Conservation (phyloP, 371 early-diverging fungal genomes). For the Basidiobolus meristosporus region DNA sequence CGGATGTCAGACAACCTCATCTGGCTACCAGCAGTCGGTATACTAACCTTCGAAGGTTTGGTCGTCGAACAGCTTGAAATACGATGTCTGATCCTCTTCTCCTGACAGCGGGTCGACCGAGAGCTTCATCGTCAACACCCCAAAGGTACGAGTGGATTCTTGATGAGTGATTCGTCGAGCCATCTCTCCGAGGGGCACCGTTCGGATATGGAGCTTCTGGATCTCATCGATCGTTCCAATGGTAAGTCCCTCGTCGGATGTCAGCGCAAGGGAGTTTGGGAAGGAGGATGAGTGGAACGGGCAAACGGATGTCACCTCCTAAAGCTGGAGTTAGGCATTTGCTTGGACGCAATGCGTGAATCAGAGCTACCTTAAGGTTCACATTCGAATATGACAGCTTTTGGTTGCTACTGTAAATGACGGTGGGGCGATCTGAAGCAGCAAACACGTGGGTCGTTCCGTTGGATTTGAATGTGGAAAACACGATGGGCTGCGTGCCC, state of each 20-base stretch:
- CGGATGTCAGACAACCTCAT: background rate
- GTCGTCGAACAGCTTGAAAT: constrained; percentile 48
- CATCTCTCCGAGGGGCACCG: constrained; percentile 38
- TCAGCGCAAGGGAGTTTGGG: constrained; percentile 38
- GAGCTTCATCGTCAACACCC: constrained; percentile 21
- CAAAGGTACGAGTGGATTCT: constrained; percentile 23
- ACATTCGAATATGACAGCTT: constrained; percentile 59
- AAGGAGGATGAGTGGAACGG: constrained; percentile 31
- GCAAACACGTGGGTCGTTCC: constrained; percentile 48
- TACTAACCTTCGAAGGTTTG: constrained; percentile 44
- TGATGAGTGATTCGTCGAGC: constrained; percentile 50
- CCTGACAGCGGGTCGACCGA: constrained; percentile 12
- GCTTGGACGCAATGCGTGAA: too few species aligned
- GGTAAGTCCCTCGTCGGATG: constrained; percentile 25
- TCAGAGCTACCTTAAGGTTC: constrained; percentile 42
- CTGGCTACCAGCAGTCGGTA: too few species aligned
- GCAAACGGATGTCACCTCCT: constrained; percentile 8
- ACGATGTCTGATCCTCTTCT: constrained; percentile 18
- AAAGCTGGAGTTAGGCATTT: too few species aligned
- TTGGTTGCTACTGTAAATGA: constrained; percentile 36
- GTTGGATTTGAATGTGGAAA: constrained; percentile 38
- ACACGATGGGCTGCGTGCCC: constrained; percentile 55
- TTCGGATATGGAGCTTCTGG: constrained; percentile 65
- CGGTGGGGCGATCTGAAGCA: constrained; percentile 64
- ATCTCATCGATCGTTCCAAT: constrained; percentile 59